Conservation (phyloP, 352 stramenopile species). For the Phytophthora niederhauseri region DNA sequence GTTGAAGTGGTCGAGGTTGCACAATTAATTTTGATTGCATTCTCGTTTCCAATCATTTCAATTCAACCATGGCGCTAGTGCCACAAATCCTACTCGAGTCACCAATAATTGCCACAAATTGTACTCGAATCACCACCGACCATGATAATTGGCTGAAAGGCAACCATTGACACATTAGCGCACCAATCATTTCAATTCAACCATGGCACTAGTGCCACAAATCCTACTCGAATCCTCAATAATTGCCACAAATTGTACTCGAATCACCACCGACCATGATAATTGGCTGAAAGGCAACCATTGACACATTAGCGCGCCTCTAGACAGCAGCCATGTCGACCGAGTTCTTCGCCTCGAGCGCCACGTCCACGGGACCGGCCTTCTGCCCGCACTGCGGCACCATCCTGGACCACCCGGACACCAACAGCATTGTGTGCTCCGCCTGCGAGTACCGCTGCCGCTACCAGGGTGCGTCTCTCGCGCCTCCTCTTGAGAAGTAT, state of each 20-base stretch:
- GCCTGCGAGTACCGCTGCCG: constrained; percentile 85
- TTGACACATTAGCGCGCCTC: constrained; percentile 15
- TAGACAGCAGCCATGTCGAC: constrained; percentile 40
- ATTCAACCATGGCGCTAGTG: constrained; percentile 1
- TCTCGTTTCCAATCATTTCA: neutral
- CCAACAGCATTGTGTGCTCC: constrained; percentile 88
- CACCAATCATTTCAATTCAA: too few species aligned
- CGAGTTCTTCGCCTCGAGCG: constrained; percentile 74
- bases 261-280: constrained; percentile 10
- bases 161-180: constrained; percentile 23
- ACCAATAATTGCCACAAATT: neutral
- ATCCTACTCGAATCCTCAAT: too few species aligned
- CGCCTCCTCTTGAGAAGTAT: neutral
- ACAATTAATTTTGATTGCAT: constrained; percentile 23
- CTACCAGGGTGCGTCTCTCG: constrained; percentile 66
- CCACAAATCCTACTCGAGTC: too few species aligned
- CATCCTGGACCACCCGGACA: constrained; percentile 89
- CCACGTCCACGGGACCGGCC: constrained; percentile 65
- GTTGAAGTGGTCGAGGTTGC: constrained; percentile 10
- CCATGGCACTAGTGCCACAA: too few species aligned
- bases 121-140: neutral
- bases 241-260: constrained; percentile 7
- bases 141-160: constrained; percentile 37
- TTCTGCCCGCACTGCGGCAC: constrained; percentile 91
- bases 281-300: constrained; percentile 35